Evolutionary conservation across 495 filamentous ascomycete genomes (phyloP).

Genomic region (Xylaria nigripes): DNA sequence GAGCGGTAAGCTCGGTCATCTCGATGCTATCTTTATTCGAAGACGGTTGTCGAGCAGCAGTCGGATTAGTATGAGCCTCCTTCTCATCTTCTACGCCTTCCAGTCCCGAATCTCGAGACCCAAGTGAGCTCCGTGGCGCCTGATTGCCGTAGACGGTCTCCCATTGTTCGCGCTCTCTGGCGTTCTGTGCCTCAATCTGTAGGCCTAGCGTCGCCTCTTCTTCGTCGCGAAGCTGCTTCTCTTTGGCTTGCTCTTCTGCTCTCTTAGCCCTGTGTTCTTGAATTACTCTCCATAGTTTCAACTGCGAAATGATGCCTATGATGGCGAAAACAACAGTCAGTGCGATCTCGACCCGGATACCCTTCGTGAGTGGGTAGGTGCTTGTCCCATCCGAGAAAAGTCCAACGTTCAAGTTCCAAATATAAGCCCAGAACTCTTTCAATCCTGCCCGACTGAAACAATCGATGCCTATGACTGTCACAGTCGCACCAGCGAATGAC

Average conservation of each 20-base stretch:
- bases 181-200: constrained; percentile 58
- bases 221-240: constrained; percentile 52
- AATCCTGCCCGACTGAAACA: constrained; percentile 82
- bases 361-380: constrained; percentile 80
- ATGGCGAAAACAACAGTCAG: constrained; percentile 64
- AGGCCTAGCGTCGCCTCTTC: constrained; percentile 63
- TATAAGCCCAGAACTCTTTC: constrained; percentile 94
- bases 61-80: constrained; percentile 29
- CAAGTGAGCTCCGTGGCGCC: constrained; percentile 21
- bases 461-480: constrained; percentile 74
- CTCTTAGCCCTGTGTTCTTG: constrained; percentile 59
- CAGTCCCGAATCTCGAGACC: constrained; percentile 44
- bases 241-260: constrained; percentile 47
- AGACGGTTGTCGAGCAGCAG: constrained; percentile 12
- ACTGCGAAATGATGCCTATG: constrained; percentile 72
- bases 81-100: constrained; percentile 46
- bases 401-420: constrained; percentile 73
- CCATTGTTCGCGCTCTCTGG: constrained; percentile 65
- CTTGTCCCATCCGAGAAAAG: constrained; percentile 67
- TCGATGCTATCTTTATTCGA: constrained; percentile 28
- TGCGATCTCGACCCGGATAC: constrained; percentile 79
- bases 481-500: constrained; percentile 75
- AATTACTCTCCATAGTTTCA: constrained; percentile 83
- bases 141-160: constrained; percentile 66
- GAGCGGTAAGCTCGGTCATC: constrained; percentile 25